Percentiles rank a stretch among this genome's conserved stretches.
phyloP scores from a whole-genome alignment of 202 grass and related monocot genomes.

The Saccharum hybrid region DNA sequence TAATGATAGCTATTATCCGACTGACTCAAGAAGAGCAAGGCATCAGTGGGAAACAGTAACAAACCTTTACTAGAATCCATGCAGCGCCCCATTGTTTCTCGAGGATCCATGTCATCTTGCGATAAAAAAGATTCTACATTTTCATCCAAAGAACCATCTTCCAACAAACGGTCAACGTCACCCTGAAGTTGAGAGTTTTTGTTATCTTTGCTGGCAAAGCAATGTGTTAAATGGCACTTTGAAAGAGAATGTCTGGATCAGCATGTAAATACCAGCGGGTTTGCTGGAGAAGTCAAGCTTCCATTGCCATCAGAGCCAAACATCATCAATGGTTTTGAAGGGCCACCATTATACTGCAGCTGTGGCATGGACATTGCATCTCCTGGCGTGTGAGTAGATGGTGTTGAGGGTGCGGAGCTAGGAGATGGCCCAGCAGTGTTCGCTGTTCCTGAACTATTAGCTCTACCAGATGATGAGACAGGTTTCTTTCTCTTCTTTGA shows the following conservation, averaged over 20 bases:
- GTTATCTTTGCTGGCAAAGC: slow-evolving; percentile 27
- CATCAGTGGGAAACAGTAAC: slow-evolving; percentile 13
- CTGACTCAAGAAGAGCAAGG: slow-evolving; percentile 39
- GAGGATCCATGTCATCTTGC: slow-evolving; percentile 89
- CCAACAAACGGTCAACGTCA: slow-evolving; percentile 92
- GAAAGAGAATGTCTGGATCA: not conserved
- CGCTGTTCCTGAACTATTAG: slow-evolving; percentile 95
- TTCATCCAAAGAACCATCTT: slow-evolving; percentile 97
- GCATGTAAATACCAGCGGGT: slow-evolving; percentile 68
- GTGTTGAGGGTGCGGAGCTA: slow-evolving; percentile 93
- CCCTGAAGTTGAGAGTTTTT: slow-evolving; percentile 60
- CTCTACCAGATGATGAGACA: slow-evolving; percentile 89
- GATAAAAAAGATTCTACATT: slow-evolving; percentile 99
- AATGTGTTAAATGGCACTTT: slow-evolving; percentile 18
- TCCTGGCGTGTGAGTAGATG: slow-evolving; percentile 95
- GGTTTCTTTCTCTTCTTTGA: slow-evolving; percentile 91
- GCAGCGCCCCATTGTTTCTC: slow-evolving; percentile 79
- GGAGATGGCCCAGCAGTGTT: slow-evolving; percentile 98
- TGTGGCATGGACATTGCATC: slow-evolving; percentile 86
- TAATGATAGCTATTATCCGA: slow-evolving; percentile 11
- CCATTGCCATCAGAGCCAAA: slow-evolving; percentile 81
- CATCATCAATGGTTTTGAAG: slow-evolving; percentile 75
- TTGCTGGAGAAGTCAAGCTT: slow-evolving; percentile 83
- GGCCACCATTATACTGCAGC: slow-evolving; percentile 74
- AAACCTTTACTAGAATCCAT: slow-evolving; percentile 95